These are phyloP conservation scores for Sclerotinia sclerotiorum DNA, from an alignment of 2,329 filamentous ascomycete species.

Conservation along the genomic window DNA sequence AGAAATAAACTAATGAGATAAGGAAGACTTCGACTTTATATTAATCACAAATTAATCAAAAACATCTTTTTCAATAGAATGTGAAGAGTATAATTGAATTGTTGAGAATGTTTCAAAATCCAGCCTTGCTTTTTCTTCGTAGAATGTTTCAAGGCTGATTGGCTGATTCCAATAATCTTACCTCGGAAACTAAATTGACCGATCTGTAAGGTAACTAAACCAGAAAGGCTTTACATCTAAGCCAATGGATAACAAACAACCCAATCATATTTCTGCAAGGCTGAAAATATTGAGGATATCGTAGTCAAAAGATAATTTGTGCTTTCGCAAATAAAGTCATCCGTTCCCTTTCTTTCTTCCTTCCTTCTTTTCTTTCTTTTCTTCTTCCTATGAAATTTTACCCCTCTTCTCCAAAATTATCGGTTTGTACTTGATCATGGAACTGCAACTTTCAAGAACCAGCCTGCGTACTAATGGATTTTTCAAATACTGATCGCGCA, in stretches of 20 bases:
- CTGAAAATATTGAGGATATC: background rate
- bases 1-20: no score
- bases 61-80: no score
- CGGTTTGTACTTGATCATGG: constrained; percentile 9
- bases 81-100: no score
- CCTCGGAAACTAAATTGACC: no score
- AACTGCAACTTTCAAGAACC: constrained; percentile 1
- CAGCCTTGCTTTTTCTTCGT: no score
- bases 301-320: background rate
- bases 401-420: background rate
- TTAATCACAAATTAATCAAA: no score
- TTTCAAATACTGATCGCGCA: constrained; percentile 16
- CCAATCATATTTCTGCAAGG: background rate
- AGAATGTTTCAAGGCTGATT: no score
- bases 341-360: background rate
- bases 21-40: no score
- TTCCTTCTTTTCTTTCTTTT: background rate
- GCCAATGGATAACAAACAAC: constrained; percentile 2
- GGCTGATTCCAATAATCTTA: no score
- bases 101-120: no score
- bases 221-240: background rate
- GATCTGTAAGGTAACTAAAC: no score
- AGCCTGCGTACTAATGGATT: constrained; percentile 20
- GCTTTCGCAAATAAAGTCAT: background rate
- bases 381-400: background rate